phyloP scores from a whole-genome alignment of 2,329 filamentous ascomycete genomes.

The Fusarium decemcellulare region DNA sequence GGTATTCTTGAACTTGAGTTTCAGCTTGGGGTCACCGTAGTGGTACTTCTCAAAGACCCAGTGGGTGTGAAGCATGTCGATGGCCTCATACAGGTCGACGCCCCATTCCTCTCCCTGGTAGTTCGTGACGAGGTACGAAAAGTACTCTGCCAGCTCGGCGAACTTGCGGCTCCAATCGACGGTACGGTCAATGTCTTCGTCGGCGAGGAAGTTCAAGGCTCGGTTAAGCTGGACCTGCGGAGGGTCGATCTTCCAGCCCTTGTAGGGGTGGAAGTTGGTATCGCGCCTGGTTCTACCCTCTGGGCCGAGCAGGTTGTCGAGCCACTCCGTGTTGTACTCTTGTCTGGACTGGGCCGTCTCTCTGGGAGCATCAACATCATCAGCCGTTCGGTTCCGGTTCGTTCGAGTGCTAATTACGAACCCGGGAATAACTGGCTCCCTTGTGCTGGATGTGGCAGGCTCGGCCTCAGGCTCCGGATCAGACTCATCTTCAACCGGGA shows the following conservation, averaged over 20 bases:
- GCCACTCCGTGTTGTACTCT: slow-evolving; percentile 13
- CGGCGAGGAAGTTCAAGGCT: slow-evolving; percentile 61
- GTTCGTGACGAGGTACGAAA: slow-evolving; percentile 51
- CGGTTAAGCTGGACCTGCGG: slow-evolving; percentile 51
- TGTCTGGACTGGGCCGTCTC: background rate
- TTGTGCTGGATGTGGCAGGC: background rate
- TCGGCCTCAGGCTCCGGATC: background rate
- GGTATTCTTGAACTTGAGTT: slow-evolving; percentile 42
- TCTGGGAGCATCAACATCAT: background rate
- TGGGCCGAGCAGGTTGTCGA: background rate
- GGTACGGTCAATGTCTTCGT: slow-evolving; percentile 62
- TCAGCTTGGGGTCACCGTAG: slow-evolving; percentile 47
- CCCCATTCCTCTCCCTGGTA: slow-evolving; percentile 48
- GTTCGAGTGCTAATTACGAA: slow-evolving; percentile 32
- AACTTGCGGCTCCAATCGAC: slow-evolving; percentile 56
- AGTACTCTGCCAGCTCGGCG: slow-evolving; percentile 55
- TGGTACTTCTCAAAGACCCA: slow-evolving; percentile 53
- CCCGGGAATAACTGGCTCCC: slow-evolving; percentile 11
- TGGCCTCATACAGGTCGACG: slow-evolving; percentile 47
- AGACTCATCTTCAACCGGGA: background rate
- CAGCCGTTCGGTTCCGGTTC: background rate
- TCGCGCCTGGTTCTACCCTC: slow-evolving; percentile 1
- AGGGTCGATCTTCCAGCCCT: slow-evolving; percentile 52
- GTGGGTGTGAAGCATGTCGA: slow-evolving; percentile 54
- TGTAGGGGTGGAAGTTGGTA: slow-evolving; percentile 44